Evolutionary conservation across 768 basidiomycete species (phyloP).

Genomic region (Terana coerulea): DNA sequence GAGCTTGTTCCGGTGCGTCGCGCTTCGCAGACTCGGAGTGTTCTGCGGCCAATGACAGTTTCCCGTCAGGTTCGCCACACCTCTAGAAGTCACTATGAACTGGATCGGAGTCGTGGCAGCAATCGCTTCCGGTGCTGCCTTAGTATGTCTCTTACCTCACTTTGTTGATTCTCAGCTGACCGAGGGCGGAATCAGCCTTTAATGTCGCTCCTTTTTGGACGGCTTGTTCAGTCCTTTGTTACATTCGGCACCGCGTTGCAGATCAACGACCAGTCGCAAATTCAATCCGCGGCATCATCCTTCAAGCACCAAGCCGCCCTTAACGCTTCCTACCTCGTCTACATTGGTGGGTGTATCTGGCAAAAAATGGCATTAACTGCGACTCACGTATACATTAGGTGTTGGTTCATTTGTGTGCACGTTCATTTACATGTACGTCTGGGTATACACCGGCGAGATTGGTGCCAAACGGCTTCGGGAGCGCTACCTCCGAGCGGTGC

Average conservation of each 20-base stretch:
- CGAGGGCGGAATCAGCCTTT: slow-evolving; percentile 62
- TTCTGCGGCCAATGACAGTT: not conserved
- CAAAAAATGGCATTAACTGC: not conserved
- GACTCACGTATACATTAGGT: slow-evolving; percentile 37
- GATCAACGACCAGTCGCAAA: not conserved
- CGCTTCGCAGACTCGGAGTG: not conserved
- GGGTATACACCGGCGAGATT: slow-evolving; percentile 74
- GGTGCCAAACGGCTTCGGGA: slow-evolving; percentile 85
- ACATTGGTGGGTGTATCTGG: slow-evolving; percentile 50
- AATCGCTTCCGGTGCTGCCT: slow-evolving; percentile 72
- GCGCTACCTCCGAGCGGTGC: slow-evolving; percentile 72
- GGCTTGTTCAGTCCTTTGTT: slow-evolving; percentile 73
- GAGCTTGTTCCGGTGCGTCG: not conserved
- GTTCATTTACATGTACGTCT: slow-evolving; percentile 64
- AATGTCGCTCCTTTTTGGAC: slow-evolving; percentile 84
- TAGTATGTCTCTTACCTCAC: slow-evolving; percentile 41
- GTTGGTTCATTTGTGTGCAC: slow-evolving; percentile 75
- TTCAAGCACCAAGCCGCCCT: slow-evolving; percentile 52
- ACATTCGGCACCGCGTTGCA: slow-evolving; percentile 39
- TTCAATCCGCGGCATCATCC: slow-evolving; percentile 4
- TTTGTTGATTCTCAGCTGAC: not conserved
- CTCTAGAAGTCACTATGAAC: slow-evolving; percentile 62
- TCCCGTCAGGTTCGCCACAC: slow-evolving; percentile 64
- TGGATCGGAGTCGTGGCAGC: slow-evolving; percentile 70
- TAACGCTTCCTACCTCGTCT: slow-evolving; percentile 63